Base-by-base conservation (phyloP, 805 yeast species). In the Cyberlindnera xishuangbannaensis region DNA sequence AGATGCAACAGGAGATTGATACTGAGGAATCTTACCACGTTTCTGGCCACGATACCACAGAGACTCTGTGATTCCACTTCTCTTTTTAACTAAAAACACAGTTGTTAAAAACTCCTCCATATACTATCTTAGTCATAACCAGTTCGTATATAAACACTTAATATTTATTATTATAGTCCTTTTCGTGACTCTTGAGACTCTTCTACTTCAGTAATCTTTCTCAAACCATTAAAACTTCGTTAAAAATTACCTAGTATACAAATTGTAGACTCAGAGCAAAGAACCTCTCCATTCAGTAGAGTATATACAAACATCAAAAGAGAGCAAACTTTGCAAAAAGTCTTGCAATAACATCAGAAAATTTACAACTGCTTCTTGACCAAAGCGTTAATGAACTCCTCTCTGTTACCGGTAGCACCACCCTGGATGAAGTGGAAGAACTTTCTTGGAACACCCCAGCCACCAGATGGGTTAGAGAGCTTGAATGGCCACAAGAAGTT, bases 351-450 rank as follows among this genome's bases (percentile, higher is more conserved):
- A 31, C 28, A 20, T n/a, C n/a, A 15, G 28, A 40, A 37, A 44
- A 35, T 54, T 49, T 51, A 52, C 47, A 52, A 49, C 51, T 52
- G 57, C 43, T 52, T 52, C 47, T 85, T 83, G 65, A 85, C 84
- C 71, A 86, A 82, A 67, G 83, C 80, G 82, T 86, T 86, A 73
- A 86, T 86, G 84, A 75, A 82, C 62, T 84, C 80, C 76, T 86
- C 95, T 74, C 95, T 83, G 94, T 86, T 86, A 83, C 95, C 95
- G 69, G 86, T 78, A 76, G 92, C 81, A 82, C 95, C 95, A 77
- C 95, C 95, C 75, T 84, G 94, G 78, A 86, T 82, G 66, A 83
- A 86, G 75, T 86, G 95, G 75, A 78, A 78, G 94, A 86, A 86
- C 78, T 86, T 86, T 81, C 95, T 86, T 69, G 79, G 74, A 55